These are phyloP conservation scores for Xylaria grammica DNA, from an alignment of 495 filamentous ascomycete species.

Conservation along the genomic window DNA sequence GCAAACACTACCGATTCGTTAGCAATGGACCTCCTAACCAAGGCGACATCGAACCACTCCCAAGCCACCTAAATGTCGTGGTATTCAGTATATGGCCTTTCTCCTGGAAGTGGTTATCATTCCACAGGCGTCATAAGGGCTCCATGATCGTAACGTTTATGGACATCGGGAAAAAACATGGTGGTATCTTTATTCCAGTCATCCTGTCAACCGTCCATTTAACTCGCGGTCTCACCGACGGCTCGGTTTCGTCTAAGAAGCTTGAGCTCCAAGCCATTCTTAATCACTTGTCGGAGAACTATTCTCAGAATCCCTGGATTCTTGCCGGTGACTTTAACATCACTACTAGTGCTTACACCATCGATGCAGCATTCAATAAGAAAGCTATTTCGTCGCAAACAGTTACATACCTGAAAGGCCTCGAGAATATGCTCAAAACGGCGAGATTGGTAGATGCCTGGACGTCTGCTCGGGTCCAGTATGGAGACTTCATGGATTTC, in stretches of 20 bases:
- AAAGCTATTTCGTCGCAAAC: constrained; percentile 49
- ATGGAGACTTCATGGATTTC: constrained; percentile 33
- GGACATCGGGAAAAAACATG: constrained; percentile 35
- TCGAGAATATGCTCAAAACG: constrained; percentile 44
- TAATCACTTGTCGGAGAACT: constrained; percentile 41
- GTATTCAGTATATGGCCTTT: constrained; percentile 57
- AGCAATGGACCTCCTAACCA: constrained; percentile 57
- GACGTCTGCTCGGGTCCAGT: constrained; percentile 40
- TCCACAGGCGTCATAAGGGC: constrained; percentile 56
- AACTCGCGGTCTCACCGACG: constrained; percentile 58
- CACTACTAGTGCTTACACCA: constrained; percentile 54
- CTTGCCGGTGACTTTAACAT: constrained; percentile 66
- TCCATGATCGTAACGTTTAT: constrained; percentile 50
- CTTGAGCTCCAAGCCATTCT: constrained; percentile 51
- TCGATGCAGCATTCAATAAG: constrained; percentile 52
- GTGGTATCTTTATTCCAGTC: constrained; percentile 31
- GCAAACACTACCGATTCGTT: constrained; percentile 51
- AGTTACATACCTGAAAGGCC: constrained; percentile 28
- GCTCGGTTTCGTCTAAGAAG: constrained; percentile 55
- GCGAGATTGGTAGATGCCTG: constrained; percentile 51
- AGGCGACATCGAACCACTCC: constrained; percentile 53
- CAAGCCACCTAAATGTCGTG: constrained; percentile 59
- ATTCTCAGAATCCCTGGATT: constrained; percentile 51
- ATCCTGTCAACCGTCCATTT: constrained; percentile 60
- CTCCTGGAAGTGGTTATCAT: constrained; percentile 53